A percentile compares a stretch with the other conserved stretches of the same genome.
Conservation (phyloP, 768 basidiomycete species). For the Calocybe indica region DNA sequence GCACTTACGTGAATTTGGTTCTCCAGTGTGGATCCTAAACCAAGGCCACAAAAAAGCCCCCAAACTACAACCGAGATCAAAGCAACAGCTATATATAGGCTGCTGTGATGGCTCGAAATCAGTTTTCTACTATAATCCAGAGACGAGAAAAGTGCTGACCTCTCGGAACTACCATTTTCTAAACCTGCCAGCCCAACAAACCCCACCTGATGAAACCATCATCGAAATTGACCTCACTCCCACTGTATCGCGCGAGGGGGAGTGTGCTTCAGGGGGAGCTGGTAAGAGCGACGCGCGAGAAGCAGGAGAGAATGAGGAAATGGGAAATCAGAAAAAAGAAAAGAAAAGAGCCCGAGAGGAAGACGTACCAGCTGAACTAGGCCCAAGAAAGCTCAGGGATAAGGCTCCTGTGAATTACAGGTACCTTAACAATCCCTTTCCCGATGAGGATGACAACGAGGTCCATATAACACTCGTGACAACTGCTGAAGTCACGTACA, state of each 20-base stretch:
- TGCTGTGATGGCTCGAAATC: conserved; percentile 3
- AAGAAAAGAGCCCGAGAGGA: too few species aligned
- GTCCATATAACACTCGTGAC: too few species aligned
- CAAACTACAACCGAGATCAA: conserved; percentile 1
- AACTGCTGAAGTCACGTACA: not conserved
- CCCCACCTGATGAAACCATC: not conserved
- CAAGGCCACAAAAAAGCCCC: not conserved
- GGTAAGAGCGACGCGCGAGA: too few species aligned
- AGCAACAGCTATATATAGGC: conserved; percentile 22
- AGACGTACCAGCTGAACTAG: too few species aligned
- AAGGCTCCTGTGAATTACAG: too few species aligned
- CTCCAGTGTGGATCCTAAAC: not conserved
- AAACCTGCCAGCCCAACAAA: not conserved
- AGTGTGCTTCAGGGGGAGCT: not conserved
- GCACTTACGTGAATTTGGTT: conserved; percentile 12
- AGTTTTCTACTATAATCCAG: not conserved
- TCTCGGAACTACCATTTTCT: not conserved
- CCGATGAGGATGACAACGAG: too few species aligned
- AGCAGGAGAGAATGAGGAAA: too few species aligned
- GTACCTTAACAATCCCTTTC: too few species aligned
- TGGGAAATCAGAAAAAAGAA: too few species aligned
- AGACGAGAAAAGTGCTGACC: not conserved
- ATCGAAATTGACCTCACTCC: not conserved
- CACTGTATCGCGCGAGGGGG: not conserved
- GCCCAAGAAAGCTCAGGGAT: too few species aligned